A percentile compares a stretch with the other conserved stretches of the same genome.
Conservation (phyloP, 1,284 basidiomycete genomes). For the Fomitopsis schrenkii region DNA sequence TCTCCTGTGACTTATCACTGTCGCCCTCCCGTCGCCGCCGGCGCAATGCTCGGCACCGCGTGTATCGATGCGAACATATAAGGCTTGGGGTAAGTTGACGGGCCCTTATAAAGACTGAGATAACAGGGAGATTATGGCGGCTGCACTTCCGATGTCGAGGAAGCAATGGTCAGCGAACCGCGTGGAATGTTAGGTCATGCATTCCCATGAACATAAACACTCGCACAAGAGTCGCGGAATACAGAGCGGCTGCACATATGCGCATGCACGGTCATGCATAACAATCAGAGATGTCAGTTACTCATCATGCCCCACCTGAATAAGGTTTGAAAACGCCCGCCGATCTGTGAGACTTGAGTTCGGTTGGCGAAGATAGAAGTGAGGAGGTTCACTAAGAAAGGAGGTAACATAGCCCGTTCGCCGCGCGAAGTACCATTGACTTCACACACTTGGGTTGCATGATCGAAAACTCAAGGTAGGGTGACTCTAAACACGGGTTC, state of each 20-base stretch:
- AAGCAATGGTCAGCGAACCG: background rate
- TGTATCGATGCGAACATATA: constrained; percentile 1
- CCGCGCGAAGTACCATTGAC: too few relatives aligned
- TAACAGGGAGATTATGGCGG: background rate
- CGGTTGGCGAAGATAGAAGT: too few relatives aligned
- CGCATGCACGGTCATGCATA: too few relatives aligned
- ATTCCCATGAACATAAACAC: background rate
- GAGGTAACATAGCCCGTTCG: too few relatives aligned
- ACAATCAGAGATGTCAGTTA: too few relatives aligned
- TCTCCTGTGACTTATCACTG: background rate
- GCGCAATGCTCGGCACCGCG: background rate
- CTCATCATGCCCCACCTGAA: too few relatives aligned
- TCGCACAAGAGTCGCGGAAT: too few relatives aligned
- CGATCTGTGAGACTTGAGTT: background rate
- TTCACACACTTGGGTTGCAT: too few relatives aligned
- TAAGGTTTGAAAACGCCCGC: background rate
- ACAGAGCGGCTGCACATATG: too few relatives aligned
- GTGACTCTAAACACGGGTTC: too few relatives aligned
- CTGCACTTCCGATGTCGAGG: background rate
- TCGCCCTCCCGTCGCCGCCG: background rate
- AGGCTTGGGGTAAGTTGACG: background rate
- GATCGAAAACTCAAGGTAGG: too few relatives aligned
- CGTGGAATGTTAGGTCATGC: background rate
- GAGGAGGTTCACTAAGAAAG: too few relatives aligned
- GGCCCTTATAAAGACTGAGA: background rate